Evolutionary conservation across 1,284 basidiomycete species (phyloP), one percentile per base, ranked within the genome.

Genomic region (Puccinia hordei): DNA sequence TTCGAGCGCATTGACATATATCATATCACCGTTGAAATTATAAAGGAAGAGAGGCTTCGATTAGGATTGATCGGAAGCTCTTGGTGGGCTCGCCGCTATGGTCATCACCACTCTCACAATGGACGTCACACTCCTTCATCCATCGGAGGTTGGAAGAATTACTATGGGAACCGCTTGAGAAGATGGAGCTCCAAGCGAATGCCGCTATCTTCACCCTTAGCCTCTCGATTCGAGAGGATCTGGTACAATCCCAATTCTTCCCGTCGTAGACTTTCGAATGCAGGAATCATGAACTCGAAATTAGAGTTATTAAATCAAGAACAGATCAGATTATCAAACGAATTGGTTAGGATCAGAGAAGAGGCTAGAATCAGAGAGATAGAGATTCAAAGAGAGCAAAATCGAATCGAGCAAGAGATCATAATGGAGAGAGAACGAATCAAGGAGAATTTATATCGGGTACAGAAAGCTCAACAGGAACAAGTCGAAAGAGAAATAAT

Each of bases 11-110:
- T 57, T 57, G 22, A 61, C 24, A 19, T 19, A 49, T 27, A 63
- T 35, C 4, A 27, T 2, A 69, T 69, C 46, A n/a, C 53, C 22
- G 15, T 66, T 66, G 1, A n/a, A 46, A 4, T 53, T 49, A 19
- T 49, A 55, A 19, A 80, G 79, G 79, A 80, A 73, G 79, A 80
- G n/a, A 72, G 79, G 22, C 69, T 73, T 49, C 53, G 79, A 80
- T 65, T 80, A 9, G 79, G 79, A 19, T 59, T 80, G 41, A 80
- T 80, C 24, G 79, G 72, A 19, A 59, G 69, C 46, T 59, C 79
- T 57, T 80, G 79, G 79, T 80, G 79, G 79, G 69, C 69, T 55
- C 41, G 79, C 27, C 71, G 79, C 15, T 80, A 80, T 44, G 72
- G 61, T 22, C 63, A 72, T 59, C 71, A 72, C 41, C 73, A 51